Evolutionary conservation across 768 basidiomycete species (phyloP), one percentile per base, ranked within the genome.

Genomic region (Lactarius deliciosus): DNA sequence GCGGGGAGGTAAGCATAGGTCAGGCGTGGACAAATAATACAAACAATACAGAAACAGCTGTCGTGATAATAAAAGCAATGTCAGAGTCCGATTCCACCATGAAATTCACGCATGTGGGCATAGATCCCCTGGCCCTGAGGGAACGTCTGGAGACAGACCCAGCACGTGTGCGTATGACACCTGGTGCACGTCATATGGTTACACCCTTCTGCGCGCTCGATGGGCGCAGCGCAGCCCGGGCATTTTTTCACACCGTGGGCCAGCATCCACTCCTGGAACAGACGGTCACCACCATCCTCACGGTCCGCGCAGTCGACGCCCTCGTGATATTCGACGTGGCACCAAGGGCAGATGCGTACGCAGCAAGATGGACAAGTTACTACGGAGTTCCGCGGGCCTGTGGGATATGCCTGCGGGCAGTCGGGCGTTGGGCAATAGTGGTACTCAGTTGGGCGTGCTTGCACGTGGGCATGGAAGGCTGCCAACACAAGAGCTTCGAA

Each of bases 141-240:
- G 76, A 92, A 93, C 50, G 87, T 90, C 75, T 81, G 76, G 74
- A 90, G 71, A 74, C 91, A 94, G 28, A 85, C 85, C 92, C 91
- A 93, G 65, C 91, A 94, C 1, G 87, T 87, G 73, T 94, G 91
- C 0, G 88, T 86, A 70, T 84, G 82, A 74, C 91, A 94, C 38
- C 82, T 81, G 0, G 80, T 80, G 75, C 91, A 94, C n/a, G 84
- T 86, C 81, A 94, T 86, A 74, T 94, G 91, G 76, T 94, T 89
- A 75, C 91, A 94, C 0, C 91, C 91, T 68, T 86, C 88, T 34
- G 77, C 78, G 47, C 87, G 85, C 75, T 93, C 89, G 69, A 94
- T 92, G 7, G 83, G 80, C 8, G 83, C 81, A 62, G 83, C 83
- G 77, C 91, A 94, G 0, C 82, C 82, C 2, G 91, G 91, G 74